Conservation (phyloP, 148 eudicot species). For the Bassia scoparia region DNA sequence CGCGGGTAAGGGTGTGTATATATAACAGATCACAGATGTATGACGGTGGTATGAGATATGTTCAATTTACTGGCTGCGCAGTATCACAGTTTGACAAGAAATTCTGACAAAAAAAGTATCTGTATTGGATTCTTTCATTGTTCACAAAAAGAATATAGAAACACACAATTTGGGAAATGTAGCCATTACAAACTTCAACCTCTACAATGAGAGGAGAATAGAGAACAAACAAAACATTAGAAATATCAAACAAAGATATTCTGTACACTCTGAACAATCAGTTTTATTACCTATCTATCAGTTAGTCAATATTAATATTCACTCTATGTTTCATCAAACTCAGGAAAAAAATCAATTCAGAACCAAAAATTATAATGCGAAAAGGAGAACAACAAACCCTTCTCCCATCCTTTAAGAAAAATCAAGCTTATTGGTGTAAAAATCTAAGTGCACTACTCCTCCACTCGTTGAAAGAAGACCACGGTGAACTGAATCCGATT, state of each 20-base stretch:
- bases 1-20: neutral
- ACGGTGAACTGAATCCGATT: slow-evolving; percentile 34
- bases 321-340: slow-evolving; percentile 18
- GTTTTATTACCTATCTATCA: slow-evolving; percentile 1
- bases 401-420: slow-evolving; percentile 17
- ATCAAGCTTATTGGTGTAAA: slow-evolving; percentile 11
- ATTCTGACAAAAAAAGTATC: neutral
- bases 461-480: slow-evolving; percentile 45
- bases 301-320: neutral
- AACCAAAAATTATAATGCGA: neutral
- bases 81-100: neutral
- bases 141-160: neutral
- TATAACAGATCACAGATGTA: neutral
- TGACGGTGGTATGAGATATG: neutral
- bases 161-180: neutral
- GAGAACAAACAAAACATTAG: neutral
- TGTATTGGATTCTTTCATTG: slow-evolving; percentile 5
- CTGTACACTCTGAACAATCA: neutral
- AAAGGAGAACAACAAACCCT: neutral
- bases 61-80: neutral
- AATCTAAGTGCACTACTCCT: slow-evolving; percentile 29
- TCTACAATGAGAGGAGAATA: neutral
- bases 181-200: neutral
- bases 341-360: neutral
- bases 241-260: neutral